Evolutionary conservation across 2,329 filamentous ascomycete genomes (phyloP).

Genomic region (Alternaria sp.): DNA sequence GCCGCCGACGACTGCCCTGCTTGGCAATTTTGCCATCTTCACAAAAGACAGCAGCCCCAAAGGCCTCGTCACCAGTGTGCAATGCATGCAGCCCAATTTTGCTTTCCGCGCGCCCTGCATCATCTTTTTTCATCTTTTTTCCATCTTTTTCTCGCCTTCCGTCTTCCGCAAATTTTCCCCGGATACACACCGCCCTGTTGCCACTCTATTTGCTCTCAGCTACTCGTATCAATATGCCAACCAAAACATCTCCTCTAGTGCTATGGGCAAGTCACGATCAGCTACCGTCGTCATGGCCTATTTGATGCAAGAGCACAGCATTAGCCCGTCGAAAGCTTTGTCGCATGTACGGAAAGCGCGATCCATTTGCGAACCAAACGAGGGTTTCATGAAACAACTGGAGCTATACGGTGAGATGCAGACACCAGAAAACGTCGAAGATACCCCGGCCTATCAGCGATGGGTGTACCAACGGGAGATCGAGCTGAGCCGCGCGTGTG

Average conservation of each 20-base stretch:
- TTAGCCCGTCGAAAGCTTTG: constrained; percentile 70
- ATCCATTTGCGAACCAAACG: constrained; percentile 85
- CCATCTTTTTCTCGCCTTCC: constrained; percentile 25
- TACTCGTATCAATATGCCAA: constrained; percentile 49
- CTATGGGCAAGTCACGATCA: constrained; percentile 95
- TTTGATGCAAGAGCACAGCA: constrained; percentile 68
- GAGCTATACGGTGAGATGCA: constrained; percentile 88
- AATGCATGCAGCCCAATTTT: constrained; percentile 21
- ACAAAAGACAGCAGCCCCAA: constrained; percentile 21
- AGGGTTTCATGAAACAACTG: constrained; percentile 89
- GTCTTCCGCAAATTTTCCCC: constrained; percentile 26
- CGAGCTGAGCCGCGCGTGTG: constrained; percentile 73
- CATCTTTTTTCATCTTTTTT: constrained; percentile 13
- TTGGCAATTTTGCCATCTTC: constrained; percentile 50
- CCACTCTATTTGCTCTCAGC: constrained; percentile 39
- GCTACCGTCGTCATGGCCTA: constrained; percentile 85
- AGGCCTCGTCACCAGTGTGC: constrained; percentile 17
- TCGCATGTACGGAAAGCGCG: constrained; percentile 73
- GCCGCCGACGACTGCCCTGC: constrained; percentile 35
- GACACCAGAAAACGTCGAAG: constrained; percentile 73
- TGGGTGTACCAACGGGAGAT: constrained; percentile 74
- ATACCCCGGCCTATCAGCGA: constrained; percentile 80
- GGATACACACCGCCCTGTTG: constrained; percentile 49
- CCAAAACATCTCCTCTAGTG: constrained; percentile 64
- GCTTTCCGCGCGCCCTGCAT: constrained; percentile 37